Evolutionary conservation across 306 rosid species (phyloP).

Genomic region (Abrus precatorius): DNA sequence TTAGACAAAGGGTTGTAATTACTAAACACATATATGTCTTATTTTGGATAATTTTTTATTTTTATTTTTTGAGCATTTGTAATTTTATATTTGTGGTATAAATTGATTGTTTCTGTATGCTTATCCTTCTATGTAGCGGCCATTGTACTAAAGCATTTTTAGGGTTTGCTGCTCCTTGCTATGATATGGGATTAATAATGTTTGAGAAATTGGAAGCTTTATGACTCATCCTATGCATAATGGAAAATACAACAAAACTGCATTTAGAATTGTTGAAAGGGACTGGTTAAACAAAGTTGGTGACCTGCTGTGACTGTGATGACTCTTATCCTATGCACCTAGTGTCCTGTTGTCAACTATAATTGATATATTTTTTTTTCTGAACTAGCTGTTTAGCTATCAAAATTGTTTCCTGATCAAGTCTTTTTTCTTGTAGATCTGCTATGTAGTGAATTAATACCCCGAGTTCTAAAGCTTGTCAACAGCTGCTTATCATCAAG

Average conservation of each 20-base stretch:
- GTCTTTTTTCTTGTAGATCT: constrained; percentile 67
- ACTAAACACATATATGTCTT: background rate
- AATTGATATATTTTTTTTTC: background rate
- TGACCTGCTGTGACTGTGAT: constrained; percentile 4
- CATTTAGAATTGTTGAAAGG: constrained; percentile 35
- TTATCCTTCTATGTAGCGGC: background rate
- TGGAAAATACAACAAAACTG: constrained; percentile 19
- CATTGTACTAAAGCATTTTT: background rate
- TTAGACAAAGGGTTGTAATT: background rate
- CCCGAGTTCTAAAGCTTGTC: constrained; percentile 64
- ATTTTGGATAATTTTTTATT: background rate
- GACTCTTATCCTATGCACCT: constrained; percentile 2
- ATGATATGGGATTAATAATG: background rate
- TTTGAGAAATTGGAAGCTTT: background rate
- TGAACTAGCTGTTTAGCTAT: constrained; percentile 28
- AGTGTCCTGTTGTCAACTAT: constrained; percentile 35
- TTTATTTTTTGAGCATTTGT: background rate
- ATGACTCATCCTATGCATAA: constrained; percentile 21
- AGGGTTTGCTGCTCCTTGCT: background rate
- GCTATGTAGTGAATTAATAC: constrained; percentile 67
- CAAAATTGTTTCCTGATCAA: constrained; percentile 45
- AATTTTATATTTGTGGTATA: background rate
- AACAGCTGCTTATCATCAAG: constrained; percentile 59
- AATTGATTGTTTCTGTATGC: background rate
- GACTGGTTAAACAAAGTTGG: constrained; percentile 35